Conservation (phyloP, 2,329 filamentous ascomycete species). For the Fusarium neocosmosporiellum region DNA sequence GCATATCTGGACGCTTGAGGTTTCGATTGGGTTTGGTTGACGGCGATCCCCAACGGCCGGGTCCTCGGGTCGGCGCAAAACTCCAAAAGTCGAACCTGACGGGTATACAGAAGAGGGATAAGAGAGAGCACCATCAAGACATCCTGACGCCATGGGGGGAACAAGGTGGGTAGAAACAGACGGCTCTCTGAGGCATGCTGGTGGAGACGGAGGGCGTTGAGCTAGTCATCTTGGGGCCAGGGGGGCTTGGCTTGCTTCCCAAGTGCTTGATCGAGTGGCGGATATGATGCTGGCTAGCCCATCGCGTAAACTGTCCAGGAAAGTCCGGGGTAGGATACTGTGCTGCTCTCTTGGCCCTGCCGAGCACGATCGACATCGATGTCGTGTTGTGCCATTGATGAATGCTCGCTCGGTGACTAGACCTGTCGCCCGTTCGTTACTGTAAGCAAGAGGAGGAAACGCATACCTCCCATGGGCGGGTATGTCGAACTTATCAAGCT, state of each 20-base stretch:
- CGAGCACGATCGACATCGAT: not conserved
- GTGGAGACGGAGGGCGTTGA: constrained; percentile 29
- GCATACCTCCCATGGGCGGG: not conserved
- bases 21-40: not conserved
- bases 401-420: not conserved
- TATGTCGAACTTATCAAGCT: not conserved
- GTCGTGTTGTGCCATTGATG: not conserved
- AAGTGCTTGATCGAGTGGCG: constrained; percentile 31
- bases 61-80: constrained; percentile 17
- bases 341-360: not conserved
- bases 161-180: not conserved
- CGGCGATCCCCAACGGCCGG: constrained; percentile 22
- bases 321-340: not conserved
- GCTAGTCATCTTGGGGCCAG: constrained; percentile 16
- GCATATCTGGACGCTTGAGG: not conserved
- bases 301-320: constrained; percentile 6
- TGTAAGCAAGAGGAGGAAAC: not conserved
- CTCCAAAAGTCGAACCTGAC: not conserved
- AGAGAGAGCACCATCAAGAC: constrained; percentile 10
- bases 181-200: not conserved
- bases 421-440: not conserved
- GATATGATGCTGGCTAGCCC: constrained; percentile 28
- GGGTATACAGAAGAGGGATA: not conserved
- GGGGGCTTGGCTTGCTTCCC: constrained; percentile 2
- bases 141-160: constrained; percentile 17